A percentile compares a stretch with the other conserved stretches of the same genome.
phyloP scores from a whole-genome alignment of 1,139 yeast genomes.

The Keqinozyma sinolaborantium region DNA sequence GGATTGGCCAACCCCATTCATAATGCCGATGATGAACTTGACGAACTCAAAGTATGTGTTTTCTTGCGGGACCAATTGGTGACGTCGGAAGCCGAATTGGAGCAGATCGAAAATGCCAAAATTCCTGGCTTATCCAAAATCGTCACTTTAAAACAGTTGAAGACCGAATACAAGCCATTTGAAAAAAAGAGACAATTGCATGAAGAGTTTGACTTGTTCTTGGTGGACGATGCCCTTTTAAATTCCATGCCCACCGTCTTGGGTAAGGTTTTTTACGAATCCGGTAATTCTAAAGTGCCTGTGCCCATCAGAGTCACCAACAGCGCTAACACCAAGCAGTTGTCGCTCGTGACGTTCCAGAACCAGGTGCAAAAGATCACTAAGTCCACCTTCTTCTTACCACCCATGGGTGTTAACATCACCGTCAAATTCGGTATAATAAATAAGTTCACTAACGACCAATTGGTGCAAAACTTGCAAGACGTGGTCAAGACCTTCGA shows the following conservation, averaged over 20 bases:
- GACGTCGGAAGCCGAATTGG: constrained; percentile 56
- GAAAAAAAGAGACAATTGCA: constrained; percentile 69
- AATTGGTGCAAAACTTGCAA: constrained; percentile 51
- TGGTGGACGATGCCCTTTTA: constrained; percentile 80
- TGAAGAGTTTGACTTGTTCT: constrained; percentile 63
- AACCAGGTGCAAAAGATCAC: constrained; percentile 60
- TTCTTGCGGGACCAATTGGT: constrained; percentile 66
- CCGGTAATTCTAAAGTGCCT: constrained; percentile 60
- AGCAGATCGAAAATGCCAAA: constrained; percentile 54
- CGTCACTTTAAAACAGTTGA: constrained; percentile 54
- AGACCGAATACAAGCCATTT: constrained; percentile 63
- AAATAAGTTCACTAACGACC: constrained; percentile 27
- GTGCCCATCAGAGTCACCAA: constrained; percentile 58
- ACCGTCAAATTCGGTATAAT: constrained; percentile 66
- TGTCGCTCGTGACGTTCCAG: constrained; percentile 54
- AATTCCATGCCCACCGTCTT: constrained; percentile 77
- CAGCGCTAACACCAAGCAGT: constrained; percentile 29
- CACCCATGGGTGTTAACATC: constrained; percentile 74
- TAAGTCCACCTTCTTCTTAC: constrained; percentile 56
- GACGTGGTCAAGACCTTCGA: constrained; percentile 53
- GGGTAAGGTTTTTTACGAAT: constrained; percentile 72
- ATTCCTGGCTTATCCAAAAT: constrained; percentile 47
- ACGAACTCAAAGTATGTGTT: constrained; percentile 61
- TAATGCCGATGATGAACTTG: constrained; percentile 19
- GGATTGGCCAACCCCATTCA: constrained; percentile 48